Evolutionary conservation across 768 basidiomycete species (phyloP).

Genomic region (Multifurca ochricompacta): DNA sequence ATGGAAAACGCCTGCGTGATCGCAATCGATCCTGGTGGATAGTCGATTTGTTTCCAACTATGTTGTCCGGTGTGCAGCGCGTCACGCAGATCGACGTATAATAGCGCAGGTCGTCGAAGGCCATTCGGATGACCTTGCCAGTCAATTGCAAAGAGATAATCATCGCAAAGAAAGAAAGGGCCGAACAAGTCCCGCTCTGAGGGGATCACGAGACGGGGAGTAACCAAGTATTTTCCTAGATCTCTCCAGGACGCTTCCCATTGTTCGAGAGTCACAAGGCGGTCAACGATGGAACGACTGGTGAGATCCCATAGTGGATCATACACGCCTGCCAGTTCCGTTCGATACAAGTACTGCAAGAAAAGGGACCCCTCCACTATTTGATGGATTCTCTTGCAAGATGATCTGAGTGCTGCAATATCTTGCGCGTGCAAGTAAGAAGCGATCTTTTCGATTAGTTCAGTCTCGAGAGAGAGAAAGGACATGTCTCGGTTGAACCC

Average conservation of each 20-base stretch:
- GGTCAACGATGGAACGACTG: not conserved
- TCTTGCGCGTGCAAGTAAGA: not conserved
- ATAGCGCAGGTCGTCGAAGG: not conserved
- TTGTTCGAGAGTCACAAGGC: slow-evolving; percentile 2
- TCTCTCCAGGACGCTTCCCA: slow-evolving; percentile 10
- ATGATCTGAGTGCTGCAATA: not conserved
- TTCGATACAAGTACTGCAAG: slow-evolving; percentile 1
- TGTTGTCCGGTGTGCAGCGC: slow-evolving; percentile 3
- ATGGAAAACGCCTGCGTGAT: slow-evolving; percentile 13
- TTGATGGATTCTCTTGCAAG: not conserved
- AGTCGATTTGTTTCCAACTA: slow-evolving; percentile 9
- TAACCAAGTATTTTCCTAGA: not conserved
- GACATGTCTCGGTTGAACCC: slow-evolving; percentile 1
- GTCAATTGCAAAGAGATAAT: slow-evolving; percentile 8
- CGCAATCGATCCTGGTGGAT: slow-evolving; percentile 4
- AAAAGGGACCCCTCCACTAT: slow-evolving; percentile 2
- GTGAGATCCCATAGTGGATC: slow-evolving; percentile 2
- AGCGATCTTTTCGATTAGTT: slow-evolving; percentile 8
- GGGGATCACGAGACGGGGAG: slow-evolving; percentile 4
- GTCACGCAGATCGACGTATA: slow-evolving; percentile 10
- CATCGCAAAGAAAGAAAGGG: slow-evolving; percentile 11
- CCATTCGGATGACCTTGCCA: slow-evolving; percentile 3
- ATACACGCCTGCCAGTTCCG: not conserved
- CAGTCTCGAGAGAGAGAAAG: slow-evolving; percentile 2
- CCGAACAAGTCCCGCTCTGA: slow-evolving; percentile 9